A percentile compares a stretch with the other conserved stretches of the same genome.
Evolutionary conservation across 2,329 filamentous ascomycete genomes (phyloP).

Genomic region (Ophiostoma fasciatum): DNA sequence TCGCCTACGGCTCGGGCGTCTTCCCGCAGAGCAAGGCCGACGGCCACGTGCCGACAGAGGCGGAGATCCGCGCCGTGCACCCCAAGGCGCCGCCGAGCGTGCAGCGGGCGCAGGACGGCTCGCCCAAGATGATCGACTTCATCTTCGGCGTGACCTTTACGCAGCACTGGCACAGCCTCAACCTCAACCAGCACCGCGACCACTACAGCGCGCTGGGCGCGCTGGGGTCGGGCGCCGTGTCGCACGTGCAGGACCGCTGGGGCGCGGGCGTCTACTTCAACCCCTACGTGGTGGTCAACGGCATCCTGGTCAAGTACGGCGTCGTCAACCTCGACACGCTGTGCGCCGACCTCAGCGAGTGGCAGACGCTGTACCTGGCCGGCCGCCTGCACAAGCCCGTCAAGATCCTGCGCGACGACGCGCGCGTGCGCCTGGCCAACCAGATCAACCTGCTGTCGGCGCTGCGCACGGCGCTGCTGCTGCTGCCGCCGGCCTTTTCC

Average conservation of each 20-base stretch:
- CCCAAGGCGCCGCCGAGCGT: constrained; percentile 70
- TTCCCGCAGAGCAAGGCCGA: constrained; percentile 58
- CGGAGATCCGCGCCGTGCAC: constrained; percentile 51
- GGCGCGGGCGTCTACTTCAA: constrained; percentile 98
- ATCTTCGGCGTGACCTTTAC: constrained; percentile 91
- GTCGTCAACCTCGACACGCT: constrained; percentile 90
- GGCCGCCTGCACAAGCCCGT: constrained; percentile 93
- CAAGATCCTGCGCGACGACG: constrained; percentile 91
- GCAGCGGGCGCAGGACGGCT: constrained; percentile 69
- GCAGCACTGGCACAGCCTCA: constrained; percentile 94
- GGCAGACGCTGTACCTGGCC: constrained; percentile 93
- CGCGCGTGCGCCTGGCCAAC: constrained; percentile 81
- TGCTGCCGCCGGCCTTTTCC: constrained; percentile 71
- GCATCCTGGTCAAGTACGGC: constrained; percentile 93
- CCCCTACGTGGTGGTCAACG: constrained; percentile 86
- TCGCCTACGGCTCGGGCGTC: constrained; percentile 93
- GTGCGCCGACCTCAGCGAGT: constrained; percentile 71
- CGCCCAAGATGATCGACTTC: constrained; percentile 96
- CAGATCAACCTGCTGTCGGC: constrained; percentile 92
- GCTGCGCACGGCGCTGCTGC: constrained; percentile 72
- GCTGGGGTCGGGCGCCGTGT: constrained; percentile 73
- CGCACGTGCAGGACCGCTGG: constrained; percentile 70
- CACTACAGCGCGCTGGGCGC: constrained; percentile 83
- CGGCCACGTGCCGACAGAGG: constrained; percentile 38
- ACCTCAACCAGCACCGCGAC: constrained; percentile 72